Conservation (phyloP, 2,329 filamentous ascomycete species). For the Magnaporthiopsis rhizophila region DNA sequence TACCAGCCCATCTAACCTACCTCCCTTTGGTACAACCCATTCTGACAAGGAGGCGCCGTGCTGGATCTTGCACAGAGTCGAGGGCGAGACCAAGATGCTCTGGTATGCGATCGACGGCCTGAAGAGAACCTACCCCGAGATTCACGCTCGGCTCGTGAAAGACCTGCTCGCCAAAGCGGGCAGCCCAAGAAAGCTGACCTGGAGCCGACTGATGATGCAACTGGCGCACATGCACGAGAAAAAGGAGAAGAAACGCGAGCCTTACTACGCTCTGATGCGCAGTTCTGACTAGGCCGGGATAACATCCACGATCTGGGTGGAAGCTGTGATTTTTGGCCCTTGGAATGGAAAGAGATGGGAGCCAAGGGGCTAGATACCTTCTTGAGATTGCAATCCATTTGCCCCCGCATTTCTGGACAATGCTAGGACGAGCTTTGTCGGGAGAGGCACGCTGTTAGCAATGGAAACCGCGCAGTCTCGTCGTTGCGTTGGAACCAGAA, state of each 20-base stretch:
- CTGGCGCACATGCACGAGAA: conserved; percentile 4
- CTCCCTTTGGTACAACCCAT: not conserved
- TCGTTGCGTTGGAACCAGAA: not conserved
- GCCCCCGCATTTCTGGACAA: too few relatives aligned
- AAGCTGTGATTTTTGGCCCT: not conserved
- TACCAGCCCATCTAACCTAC: not conserved
- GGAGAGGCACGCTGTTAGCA: not conserved
- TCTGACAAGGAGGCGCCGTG: not conserved
- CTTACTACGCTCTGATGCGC: not conserved
- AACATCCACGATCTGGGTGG: not conserved
- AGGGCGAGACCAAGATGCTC: conserved; percentile 3
- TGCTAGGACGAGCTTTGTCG: not conserved
- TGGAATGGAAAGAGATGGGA: not conserved
- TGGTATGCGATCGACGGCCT: conserved; percentile 2
- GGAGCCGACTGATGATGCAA: conserved; percentile 6
- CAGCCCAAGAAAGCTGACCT: not conserved
- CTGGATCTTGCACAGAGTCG: not conserved
- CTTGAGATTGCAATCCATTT: too few relatives aligned
- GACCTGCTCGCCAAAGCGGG: not conserved
- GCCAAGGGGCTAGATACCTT: not conserved
- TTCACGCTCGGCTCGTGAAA: not conserved
- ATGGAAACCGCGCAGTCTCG: not conserved
- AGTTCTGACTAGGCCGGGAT: not conserved
- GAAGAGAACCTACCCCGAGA: not conserved
- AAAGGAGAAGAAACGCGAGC: not conserved